Evolutionary conservation across 371 early-diverging fungal genomes (phyloP).

Genomic region (Smittium culicis): DNA sequence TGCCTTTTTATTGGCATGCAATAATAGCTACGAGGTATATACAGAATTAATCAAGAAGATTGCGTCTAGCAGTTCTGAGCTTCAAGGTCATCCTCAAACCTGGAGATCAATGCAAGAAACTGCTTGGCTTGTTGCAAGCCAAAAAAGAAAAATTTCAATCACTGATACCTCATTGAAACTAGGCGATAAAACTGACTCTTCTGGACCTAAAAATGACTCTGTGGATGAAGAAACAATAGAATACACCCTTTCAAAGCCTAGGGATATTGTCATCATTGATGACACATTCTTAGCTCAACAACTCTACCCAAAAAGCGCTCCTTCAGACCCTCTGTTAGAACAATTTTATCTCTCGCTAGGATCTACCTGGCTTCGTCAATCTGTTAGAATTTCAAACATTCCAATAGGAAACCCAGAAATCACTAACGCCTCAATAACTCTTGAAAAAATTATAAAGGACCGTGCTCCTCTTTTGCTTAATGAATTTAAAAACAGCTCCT

Average conservation of each 20-base stretch:
- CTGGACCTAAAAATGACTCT: slow-evolving; percentile 2
- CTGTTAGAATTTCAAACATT: slow-evolving; percentile 39
- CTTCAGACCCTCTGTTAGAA: slow-evolving; percentile 49
- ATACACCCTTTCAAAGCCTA: slow-evolving; percentile 44
- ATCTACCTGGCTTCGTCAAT: slow-evolving; percentile 46
- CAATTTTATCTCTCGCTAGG: slow-evolving; percentile 55
- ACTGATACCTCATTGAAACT: slow-evolving; percentile 3
- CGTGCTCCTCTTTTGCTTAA: slow-evolving; percentile 59
- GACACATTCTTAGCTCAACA: slow-evolving; percentile 59
- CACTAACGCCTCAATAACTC: slow-evolving; percentile 36
- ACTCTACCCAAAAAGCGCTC: slow-evolving; percentile 57
- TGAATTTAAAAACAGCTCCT: slow-evolving; percentile 13
- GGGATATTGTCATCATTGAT: slow-evolving; percentile 64
- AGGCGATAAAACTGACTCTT: not conserved
- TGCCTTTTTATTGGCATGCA: slow-evolving; percentile 46
- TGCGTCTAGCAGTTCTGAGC: slow-evolving; percentile 47
- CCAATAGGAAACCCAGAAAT: slow-evolving; percentile 36
- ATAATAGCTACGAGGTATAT: slow-evolving; percentile 55
- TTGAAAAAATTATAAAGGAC: slow-evolving; percentile 54
- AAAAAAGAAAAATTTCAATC: slow-evolving; percentile 13
- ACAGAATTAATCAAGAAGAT: slow-evolving; percentile 53
- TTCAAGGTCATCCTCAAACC: slow-evolving; percentile 35
- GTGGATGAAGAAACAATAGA: slow-evolving; percentile 29
- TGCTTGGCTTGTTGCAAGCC: slow-evolving; percentile 41
- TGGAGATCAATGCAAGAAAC: slow-evolving; percentile 42